Base-by-base conservation (phyloP, 2,329 filamentous ascomycete species). In the Aphanocladium album region DNA sequence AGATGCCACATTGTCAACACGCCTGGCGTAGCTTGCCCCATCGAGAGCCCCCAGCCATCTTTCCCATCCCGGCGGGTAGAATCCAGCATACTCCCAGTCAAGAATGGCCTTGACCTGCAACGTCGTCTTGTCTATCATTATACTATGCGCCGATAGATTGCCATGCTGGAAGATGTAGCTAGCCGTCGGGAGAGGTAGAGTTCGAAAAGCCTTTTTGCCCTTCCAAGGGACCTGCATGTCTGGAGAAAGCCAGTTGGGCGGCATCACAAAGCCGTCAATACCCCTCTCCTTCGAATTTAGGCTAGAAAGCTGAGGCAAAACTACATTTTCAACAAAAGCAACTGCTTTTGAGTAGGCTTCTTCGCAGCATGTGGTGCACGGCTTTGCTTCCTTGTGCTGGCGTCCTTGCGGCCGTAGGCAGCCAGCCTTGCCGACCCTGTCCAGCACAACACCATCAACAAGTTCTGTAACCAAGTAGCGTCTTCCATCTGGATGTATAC, bases 221-320 rank as follows among this genome's bases (percentile, higher is more conserved):
- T 58, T 51, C 62, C 62, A 63, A 16, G 62, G 59, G 2, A 41
- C 19, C 4, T 27, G 2, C 5, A 37, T 16, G 60, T 61, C 63
- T 1, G 59, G 23, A 27, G n/a, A 11, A 1, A 64, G 12, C 63
- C 63, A 64, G 12, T 30, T 33, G 14, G 63, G 63, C 17, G 62
- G 62, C 62, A 65, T 64, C 19, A 62, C 63, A 45, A 63, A 64
- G 19, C 62, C 63, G n/a, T 64, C 57, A 9, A 63, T 50, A 5
- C 62, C 62, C 6, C 60, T 43, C 17, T 61, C 21, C 21, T 17
- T 35, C 30, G 62, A 63, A 23, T 59, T 63, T 17, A 62, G 25
- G 0, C 35, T 19, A 2, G 62, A 51, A 30, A 64, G 62, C 27
- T 63, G 56, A 6, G 63, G 63, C 21, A 64, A 56, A 21, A 60